Percentiles rank a stretch among this genome's conserved stretches.
Conservation (phyloP, 331 rosid genomes). For the Cydonia oblonga region DNA sequence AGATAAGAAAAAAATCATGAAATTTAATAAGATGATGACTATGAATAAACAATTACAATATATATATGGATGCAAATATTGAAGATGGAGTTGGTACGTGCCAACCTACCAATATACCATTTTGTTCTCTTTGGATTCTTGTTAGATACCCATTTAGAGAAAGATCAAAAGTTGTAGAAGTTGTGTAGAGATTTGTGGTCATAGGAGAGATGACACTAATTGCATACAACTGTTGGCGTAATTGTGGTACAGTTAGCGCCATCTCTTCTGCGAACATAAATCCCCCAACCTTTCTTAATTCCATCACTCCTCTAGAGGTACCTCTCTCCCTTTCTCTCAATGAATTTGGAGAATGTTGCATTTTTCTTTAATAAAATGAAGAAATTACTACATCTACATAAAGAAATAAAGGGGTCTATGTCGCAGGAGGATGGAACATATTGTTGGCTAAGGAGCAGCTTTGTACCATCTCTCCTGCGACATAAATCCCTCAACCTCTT, state of each 20-base stretch:
- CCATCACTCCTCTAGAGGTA: neutral
- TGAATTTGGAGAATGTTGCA: neutral
- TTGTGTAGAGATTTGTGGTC: neutral
- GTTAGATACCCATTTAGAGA: neutral
- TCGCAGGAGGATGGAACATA: neutral
- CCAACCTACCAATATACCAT: no score
- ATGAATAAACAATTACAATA: no score
- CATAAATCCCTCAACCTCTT: constrained; percentile 3
- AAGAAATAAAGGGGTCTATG: neutral
- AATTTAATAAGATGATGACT: no score
- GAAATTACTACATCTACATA: neutral
- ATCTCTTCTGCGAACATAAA: neutral
- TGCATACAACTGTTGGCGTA: no score
- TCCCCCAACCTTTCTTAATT: neutral
- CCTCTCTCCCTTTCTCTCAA: neutral
- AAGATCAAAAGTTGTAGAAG: neutral
- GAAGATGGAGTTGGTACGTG: no score
- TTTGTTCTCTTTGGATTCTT: no score
- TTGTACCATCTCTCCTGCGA: constrained; percentile 18
- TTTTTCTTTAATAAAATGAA: no score
- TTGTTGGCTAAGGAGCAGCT: neutral
- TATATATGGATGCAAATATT: no score
- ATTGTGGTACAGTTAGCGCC: neutral
- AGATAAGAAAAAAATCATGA: no score
- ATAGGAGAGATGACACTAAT: neutral